These are phyloP conservation scores for Coemansia sp. DNA, from an alignment of 192 early-diverging fungal genomes.

Conservation along the genomic window DNA sequence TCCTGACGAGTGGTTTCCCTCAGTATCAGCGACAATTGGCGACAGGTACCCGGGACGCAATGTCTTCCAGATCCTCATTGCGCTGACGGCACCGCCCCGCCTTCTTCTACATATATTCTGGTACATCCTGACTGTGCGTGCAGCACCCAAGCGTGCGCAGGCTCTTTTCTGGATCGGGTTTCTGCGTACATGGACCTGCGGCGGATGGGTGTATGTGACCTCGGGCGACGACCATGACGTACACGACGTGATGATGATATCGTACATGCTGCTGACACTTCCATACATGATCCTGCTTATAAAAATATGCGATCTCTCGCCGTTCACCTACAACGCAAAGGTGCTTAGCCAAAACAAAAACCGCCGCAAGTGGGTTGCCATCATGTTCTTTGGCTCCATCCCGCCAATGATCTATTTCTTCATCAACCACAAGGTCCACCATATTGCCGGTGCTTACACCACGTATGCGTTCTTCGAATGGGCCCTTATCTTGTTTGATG, in stretches of 20 bases:
- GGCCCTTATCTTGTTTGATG: conserved; percentile 76
- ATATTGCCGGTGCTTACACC: conserved; percentile 74
- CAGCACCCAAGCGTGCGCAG: conserved; percentile 33
- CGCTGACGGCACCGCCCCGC: conserved; percentile 62
- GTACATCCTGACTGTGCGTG: conserved; percentile 45
- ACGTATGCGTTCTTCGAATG: conserved; percentile 83
- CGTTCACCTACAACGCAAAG: conserved; percentile 37
- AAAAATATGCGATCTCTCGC: conserved; percentile 49
- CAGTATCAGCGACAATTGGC: conserved; percentile 78
- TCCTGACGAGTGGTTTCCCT: conserved; percentile 79
- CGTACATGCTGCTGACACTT: conserved; percentile 74
- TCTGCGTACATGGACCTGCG: conserved; percentile 73
- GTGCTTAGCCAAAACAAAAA: conserved; percentile 46
- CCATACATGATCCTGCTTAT: conserved; percentile 71
- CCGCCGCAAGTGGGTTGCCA: conserved; percentile 55
- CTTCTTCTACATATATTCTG: conserved; percentile 53
- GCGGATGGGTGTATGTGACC: conserved; percentile 83
- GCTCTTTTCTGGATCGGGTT: conserved; percentile 53
- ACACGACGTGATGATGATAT: conserved; percentile 80
- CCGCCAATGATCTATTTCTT: conserved; percentile 78
- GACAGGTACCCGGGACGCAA: conserved; percentile 75
- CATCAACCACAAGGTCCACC: conserved; percentile 74
- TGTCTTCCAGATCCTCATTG: conserved; percentile 78
- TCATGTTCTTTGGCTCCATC: conserved; percentile 68
- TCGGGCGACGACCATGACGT: conserved; percentile 76